Percentiles rank a stretch among this genome's conserved stretches.
These are phyloP conservation scores for Tephrocybe sp. DNA, from an alignment of 768 basidiomycete species.

Conservation along the genomic window DNA sequence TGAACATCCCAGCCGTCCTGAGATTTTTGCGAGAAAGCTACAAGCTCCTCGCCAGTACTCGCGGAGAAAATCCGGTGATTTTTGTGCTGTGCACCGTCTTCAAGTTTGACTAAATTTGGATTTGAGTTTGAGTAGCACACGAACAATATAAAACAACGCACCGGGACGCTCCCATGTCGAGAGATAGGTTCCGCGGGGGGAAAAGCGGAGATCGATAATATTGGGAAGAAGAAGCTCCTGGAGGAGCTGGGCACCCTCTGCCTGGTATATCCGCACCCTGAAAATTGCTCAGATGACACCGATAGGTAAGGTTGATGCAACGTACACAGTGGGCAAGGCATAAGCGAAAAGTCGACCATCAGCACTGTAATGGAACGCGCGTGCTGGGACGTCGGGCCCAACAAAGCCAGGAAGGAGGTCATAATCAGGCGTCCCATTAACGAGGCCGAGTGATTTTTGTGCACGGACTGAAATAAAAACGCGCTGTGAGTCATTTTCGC, in stretches of 20 bases:
- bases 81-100: conserved; percentile 89
- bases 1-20: conserved; percentile 90
- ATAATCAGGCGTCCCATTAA: conserved; percentile 81
- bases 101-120: conserved; percentile 67
- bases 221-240: conserved; percentile 74
- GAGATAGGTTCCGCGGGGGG: conserved; percentile 89
- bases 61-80: conserved; percentile 91
- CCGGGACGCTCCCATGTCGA: conserved; percentile 95
- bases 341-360: conserved; percentile 90
- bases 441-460: conserved; percentile 89
- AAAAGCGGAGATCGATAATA: conserved; percentile 85
- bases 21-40: conserved; percentile 87
- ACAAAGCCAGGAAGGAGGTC: conserved; percentile 58
- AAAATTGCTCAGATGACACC: conserved; percentile 6
- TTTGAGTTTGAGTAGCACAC: neutral
- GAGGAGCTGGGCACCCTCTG: conserved; percentile 70
- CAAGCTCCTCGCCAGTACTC: conserved; percentile 83
- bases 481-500: neutral
- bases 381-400: conserved; percentile 68
- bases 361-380: conserved; percentile 78
- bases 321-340: conserved; percentile 73
- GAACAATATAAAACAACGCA: conserved; percentile 26
- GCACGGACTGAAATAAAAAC: conserved; percentile 69
- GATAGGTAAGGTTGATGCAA: conserved; percentile 23
- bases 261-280: conserved; percentile 78